A percentile compares a stretch with the other conserved stretches of the same genome.
These are phyloP conservation scores for Musa schizocarpa DNA, from an alignment of 176 grass and related monocot genomes.

Conservation along the genomic window DNA sequence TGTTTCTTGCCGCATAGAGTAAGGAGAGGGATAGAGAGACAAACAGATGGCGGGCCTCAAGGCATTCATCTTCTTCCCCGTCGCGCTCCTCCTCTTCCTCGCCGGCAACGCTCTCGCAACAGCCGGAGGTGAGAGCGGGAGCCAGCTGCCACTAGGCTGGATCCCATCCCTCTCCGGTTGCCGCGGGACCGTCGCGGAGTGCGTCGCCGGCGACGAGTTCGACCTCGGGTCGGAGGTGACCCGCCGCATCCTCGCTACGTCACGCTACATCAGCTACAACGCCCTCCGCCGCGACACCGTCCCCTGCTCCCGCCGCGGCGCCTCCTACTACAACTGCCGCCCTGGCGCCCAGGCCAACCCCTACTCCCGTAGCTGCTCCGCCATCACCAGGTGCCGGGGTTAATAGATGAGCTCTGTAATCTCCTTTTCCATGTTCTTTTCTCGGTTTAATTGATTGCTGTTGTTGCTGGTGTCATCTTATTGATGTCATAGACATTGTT, in stretches of 20 bases:
- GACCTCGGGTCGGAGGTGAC: neutral
- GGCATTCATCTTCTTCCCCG: neutral
- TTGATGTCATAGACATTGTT: no score
- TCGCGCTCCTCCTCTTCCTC: neutral
- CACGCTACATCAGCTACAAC: neutral
- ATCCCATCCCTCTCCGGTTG: neutral
- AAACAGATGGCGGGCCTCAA: neutral
- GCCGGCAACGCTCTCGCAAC: neutral
- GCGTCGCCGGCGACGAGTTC: neutral
- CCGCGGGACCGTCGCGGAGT: neutral
- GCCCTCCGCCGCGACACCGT: neutral
- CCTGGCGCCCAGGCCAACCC: neutral
- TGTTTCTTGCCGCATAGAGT: no score
- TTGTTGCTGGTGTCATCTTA: no score
- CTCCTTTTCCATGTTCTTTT: neutral
- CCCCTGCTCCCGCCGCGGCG: conserved; percentile 2
- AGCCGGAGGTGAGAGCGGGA: neutral
- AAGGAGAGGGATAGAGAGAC: no score
- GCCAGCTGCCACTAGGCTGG: neutral
- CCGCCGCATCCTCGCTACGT: neutral
- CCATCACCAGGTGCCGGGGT: neutral
- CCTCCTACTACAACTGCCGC: conserved; percentile 7
- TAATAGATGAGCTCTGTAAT: neutral
- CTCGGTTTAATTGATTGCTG: no score
- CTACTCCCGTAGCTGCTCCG: conserved; percentile 10